Percentiles rank a stretch among this genome's conserved stretches.
These are phyloP conservation scores for Monosporascus cannonballus DNA, from an alignment of 2,329 filamentous ascomycete species.

Conservation along the genomic window DNA sequence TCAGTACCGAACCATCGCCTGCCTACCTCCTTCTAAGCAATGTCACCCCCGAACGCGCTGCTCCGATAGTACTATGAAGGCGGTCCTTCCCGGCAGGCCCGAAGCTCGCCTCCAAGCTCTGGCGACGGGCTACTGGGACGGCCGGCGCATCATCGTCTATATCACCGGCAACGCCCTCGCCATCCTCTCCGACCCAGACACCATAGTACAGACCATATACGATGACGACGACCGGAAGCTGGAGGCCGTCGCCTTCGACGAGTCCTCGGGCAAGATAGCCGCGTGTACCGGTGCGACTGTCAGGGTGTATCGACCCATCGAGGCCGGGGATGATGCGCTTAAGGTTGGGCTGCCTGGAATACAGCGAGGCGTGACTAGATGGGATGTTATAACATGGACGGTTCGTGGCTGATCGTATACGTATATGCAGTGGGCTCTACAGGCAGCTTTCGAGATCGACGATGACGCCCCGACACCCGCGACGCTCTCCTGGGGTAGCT, in stretches of 20 bases:
- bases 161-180: constrained; percentile 84
- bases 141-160: constrained; percentile 49
- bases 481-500: constrained; percentile 76
- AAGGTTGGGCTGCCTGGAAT: constrained; percentile 50
- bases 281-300: constrained; percentile 61
- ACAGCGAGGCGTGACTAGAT: constrained; percentile 1
- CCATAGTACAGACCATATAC: constrained; percentile 85
- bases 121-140: constrained; percentile 40
- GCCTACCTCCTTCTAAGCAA: constrained; percentile 9
- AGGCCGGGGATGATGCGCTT: constrained; percentile 61
- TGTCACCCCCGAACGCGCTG: constrained; percentile 16
- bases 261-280: constrained; percentile 78
- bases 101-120: constrained; percentile 41
- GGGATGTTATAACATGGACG: not conserved
- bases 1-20: constrained; percentile 1
- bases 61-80: constrained; percentile 36
- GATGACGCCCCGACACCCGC: constrained; percentile 41
- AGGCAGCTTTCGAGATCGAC: constrained; percentile 52
- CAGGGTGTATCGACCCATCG: constrained; percentile 73
- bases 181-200: constrained; percentile 68
- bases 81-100: constrained; percentile 42
- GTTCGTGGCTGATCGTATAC: constrained; percentile 4
- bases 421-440: constrained; percentile 51
- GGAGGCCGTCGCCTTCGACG: constrained; percentile 74
- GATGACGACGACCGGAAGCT: constrained; percentile 65